Base-by-base conservation (phyloP, 2,329 filamentous ascomycete species). In the Fusarium albosuccineum region DNA sequence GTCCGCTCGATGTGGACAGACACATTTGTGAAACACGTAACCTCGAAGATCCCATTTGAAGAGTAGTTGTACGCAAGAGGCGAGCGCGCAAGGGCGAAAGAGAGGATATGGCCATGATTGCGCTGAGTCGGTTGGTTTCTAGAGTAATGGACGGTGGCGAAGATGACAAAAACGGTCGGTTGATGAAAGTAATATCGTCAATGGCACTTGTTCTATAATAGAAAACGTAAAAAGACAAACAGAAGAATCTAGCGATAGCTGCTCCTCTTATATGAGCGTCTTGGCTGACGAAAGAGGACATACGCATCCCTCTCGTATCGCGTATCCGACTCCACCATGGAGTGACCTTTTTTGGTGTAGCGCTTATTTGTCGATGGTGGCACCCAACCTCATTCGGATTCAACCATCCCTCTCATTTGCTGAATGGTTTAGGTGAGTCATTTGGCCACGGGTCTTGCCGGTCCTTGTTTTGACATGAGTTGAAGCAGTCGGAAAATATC, bases 291-390 rank as follows among this genome's bases (percentile, higher is more conserved):
- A 7, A 11, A 51, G 17, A 26, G 16, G 17, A 10, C 13, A 8
- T 3, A 29, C 26, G 17, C 16, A n/a, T n/a, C 17, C 17, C 41
- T 22, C 5, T 59, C 57, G 57, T 59, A 59, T 59, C 57, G 41
- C 57, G 57, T 54, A 59, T 59, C 33, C 30, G 46, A 22, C 55
- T 16, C 54, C 52, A 40, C 46, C 29, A 13, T 49, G 16, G n/a
- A 4, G 36, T 11, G 14, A 16, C 17, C 14, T 10, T 16, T 22
- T 40, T 41, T 13, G 34, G 44, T 11, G 27, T 49, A 57, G 42
- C 27, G 42, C 22, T 34, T 40, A 49, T 27, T 29, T 40, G 8
- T 13, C 3, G 11, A 17, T 6, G 22, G 22, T n/a, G 26, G n/a
- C 37, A 16, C 29, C 2, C n/a, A 22, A 10, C 22, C 14, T 26